A percentile compares a stretch with the other conserved stretches of the same genome.
Conservation (phyloP, 164 flowering plant genomes). For the Umbellularia californica region DNA sequence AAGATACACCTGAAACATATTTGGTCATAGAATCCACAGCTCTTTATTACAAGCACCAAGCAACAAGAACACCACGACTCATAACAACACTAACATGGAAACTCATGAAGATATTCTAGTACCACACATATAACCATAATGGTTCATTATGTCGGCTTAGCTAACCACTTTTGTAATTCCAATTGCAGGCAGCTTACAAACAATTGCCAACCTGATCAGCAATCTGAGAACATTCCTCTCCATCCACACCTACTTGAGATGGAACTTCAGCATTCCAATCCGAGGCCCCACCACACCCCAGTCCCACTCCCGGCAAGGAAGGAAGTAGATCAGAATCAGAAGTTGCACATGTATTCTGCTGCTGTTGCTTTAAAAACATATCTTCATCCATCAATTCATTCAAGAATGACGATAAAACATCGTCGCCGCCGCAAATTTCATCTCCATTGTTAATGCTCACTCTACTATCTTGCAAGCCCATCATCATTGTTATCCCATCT, state of each 20-base stretch:
- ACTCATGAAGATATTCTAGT: neutral
- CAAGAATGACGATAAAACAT: constrained; percentile 55
- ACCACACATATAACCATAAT: neutral
- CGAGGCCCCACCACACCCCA: constrained; percentile 1
- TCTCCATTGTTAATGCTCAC: constrained; percentile 14
- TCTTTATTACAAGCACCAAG: no score
- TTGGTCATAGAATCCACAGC: no score
- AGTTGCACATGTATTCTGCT: constrained; percentile 7
- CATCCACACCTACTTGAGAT: neutral
- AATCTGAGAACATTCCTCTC: neutral
- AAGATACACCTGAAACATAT: no score
- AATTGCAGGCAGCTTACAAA: neutral
- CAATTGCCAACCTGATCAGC: neutral
- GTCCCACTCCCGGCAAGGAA: neutral
- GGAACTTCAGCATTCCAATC: constrained; percentile 23
- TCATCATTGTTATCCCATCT: neutral
- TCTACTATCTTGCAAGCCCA: neutral
- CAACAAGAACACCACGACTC: no score
- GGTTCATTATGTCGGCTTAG: neutral
- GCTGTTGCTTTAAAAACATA: constrained; percentile 22
- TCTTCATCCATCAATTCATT: constrained; percentile 53
- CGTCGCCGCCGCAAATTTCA: constrained; percentile 32
- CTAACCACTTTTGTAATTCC: neutral
- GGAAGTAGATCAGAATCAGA: constrained; percentile 14
- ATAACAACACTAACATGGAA: neutral